These are phyloP conservation scores for Botrytis hyacinthi DNA, from an alignment of 2,329 filamentous ascomycete genomes.

Conservation along the genomic window DNA sequence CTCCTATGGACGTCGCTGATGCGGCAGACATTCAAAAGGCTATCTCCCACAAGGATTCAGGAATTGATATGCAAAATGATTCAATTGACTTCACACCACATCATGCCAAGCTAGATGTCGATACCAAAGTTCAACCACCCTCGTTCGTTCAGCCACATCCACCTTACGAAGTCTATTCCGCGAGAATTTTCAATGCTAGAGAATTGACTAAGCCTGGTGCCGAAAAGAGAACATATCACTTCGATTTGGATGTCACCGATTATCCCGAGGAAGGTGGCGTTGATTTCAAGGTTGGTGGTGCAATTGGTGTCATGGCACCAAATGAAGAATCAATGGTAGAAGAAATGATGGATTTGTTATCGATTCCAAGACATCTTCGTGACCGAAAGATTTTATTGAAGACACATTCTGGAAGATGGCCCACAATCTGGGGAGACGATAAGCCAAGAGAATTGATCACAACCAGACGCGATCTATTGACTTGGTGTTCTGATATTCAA, in stretches of 20 bases:
- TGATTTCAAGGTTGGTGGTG: constrained; percentile 95
- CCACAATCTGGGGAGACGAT: constrained; percentile 96
- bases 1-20: constrained; percentile 26
- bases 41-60: constrained; percentile 50
- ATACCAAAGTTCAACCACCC: constrained; percentile 71
- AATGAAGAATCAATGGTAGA: constrained; percentile 78
- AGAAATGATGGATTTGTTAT: constrained; percentile 76
- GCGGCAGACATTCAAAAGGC: background rate
- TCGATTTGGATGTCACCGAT: constrained; percentile 93
- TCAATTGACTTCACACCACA: constrained; percentile 39
- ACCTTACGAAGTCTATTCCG: constrained; percentile 86
- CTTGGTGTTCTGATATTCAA: constrained; percentile 93
- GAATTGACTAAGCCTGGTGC: constrained; percentile 86
- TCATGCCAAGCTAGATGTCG: constrained; percentile 38
- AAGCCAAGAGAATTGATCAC: constrained; percentile 80
- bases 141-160: constrained; percentile 91
- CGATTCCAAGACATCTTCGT: constrained; percentile 76
- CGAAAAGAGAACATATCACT: constrained; percentile 96
- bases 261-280: constrained; percentile 82
- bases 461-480: constrained; percentile 86
- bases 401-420: constrained; percentile 84
- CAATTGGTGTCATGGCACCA: constrained; percentile 88
- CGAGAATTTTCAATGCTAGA: constrained; percentile 79
- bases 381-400: constrained; percentile 79
- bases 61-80: constrained; percentile 41